These are phyloP conservation scores for Globisporangium canariense DNA, from an alignment of 352 stramenopile species.

Conservation along the genomic window DNA sequence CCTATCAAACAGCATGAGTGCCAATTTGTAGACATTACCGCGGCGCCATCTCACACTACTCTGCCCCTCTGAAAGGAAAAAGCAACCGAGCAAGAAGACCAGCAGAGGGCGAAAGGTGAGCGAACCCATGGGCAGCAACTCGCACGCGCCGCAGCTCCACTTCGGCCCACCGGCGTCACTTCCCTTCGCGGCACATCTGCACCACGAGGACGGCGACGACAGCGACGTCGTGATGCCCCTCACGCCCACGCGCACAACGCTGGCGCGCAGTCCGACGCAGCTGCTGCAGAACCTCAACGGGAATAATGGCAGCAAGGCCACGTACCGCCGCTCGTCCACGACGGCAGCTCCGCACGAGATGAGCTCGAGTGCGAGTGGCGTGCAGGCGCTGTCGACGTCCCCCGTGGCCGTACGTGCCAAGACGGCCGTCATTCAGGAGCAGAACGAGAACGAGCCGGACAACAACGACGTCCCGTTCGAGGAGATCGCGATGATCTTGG, in stretches of 20 bases:
- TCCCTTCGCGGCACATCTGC: constrained; percentile 13
- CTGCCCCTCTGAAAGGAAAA: background rate
- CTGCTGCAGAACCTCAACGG: background rate
- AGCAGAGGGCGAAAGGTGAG: background rate
- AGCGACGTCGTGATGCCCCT: background rate
- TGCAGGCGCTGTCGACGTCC: background rate
- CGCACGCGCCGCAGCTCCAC: background rate
- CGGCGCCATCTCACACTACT: background rate
- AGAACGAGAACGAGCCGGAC: constrained; percentile 19
- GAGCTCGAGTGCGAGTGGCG: background rate
- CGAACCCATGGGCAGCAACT: constrained; percentile 1
- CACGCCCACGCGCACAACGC: constrained; percentile 1
- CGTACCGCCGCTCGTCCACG: background rate
- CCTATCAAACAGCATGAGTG: constrained; percentile 1
- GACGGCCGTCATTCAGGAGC: constrained; percentile 10
- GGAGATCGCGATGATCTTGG: constrained; percentile 19
- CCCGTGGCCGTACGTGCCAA: constrained; percentile 11
- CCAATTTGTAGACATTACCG: background rate
- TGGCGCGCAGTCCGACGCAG: constrained; percentile 1
- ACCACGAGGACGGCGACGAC: constrained; percentile 6
- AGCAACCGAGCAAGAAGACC: constrained; percentile 2
- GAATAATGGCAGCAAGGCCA: background rate
- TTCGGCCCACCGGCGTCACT: constrained; percentile 8
- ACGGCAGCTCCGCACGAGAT: background rate
- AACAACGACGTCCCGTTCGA: constrained; percentile 22